phyloP scores from a whole-genome alignment of 2,329 filamentous ascomycete species.

The Cercospora brassicicola region DNA sequence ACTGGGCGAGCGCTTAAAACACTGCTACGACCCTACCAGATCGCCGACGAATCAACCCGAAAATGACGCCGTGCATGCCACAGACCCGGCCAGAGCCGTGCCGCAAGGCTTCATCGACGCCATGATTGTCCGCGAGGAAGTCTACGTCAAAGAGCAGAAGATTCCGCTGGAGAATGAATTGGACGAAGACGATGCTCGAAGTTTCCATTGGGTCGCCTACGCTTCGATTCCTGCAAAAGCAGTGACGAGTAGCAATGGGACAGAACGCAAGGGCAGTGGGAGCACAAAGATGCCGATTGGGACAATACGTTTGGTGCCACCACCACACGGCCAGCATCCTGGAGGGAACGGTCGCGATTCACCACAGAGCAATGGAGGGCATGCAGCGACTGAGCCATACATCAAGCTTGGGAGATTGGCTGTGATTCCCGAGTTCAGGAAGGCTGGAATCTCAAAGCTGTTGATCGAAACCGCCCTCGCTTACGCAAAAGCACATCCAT shows the following conservation, averaged over 20 bases:
- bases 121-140: conserved; percentile 57
- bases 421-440: conserved; percentile 54
- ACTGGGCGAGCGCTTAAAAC: conserved; percentile 32
- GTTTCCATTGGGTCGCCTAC: conserved; percentile 88
- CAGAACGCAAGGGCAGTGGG: conserved; percentile 40
- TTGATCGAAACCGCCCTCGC: conserved; percentile 66
- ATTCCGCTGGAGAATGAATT: conserved; percentile 67
- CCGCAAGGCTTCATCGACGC: conserved; percentile 54
- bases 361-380: conserved; percentile 39
- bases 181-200: conserved; percentile 75
- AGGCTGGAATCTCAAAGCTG: conserved; percentile 60
- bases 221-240: conserved; percentile 54
- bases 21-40: conserved; percentile 34
- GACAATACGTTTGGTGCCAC: conserved; percentile 77
- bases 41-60: conserved; percentile 34
- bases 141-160: conserved; percentile 60
- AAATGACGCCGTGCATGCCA: conserved; percentile 31
- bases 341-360: conserved; percentile 32
- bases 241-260: conserved; percentile 40
- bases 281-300: conserved; percentile 62
- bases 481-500: conserved; percentile 66
- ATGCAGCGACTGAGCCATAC: conserved; percentile 66
- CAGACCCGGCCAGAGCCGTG: conserved; percentile 39
- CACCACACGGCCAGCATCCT: conserved; percentile 58
- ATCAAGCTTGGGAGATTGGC: conserved; percentile 80